Base-by-base conservation (phyloP, 768 basidiomycete species). In the Agaricus sinodeliciosus region DNA sequence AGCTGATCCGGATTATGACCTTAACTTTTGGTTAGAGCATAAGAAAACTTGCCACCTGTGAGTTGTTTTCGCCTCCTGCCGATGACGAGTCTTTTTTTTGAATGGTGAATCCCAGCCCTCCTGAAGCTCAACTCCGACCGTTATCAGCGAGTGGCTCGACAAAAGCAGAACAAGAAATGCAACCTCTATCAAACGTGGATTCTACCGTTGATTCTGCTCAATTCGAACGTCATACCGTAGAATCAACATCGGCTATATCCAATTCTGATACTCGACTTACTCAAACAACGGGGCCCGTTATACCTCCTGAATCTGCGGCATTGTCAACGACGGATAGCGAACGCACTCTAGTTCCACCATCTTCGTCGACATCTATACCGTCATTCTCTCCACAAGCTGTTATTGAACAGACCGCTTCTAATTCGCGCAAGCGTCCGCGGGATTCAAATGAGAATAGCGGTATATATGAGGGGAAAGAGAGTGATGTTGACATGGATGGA, bases 11-110 rank as follows among this genome's bases (percentile, higher is more conserved):
- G 80, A 85, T 18, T 87, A 81, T 57, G 78, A 81, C 55, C 63
- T 85, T 44, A 69, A 73, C 12, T 74, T 65, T 46, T 89, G 86
- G 86, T 72, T 77, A 41, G 74, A 73, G 39, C 86, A 89, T 60
- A 87, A 87, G 63, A 54, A 59, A 9, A 63, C 56, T 8, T 86
- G 85, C 65, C 63, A 67, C 46, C 61, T 62, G 65, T 65, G 43
- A 48, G 60, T 47, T 27, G 27, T 12, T 16, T n/a, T 26, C 37
- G 41, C 37, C 44, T 26, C 43, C 43, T 42, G 43, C 55, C 55
- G 15, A 54, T 48, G 47, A 31, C 31, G 31, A 31, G 31, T 31
- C 22, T 18, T 6, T 39, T 19, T 6, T 9, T n/a, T 39, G n/a
- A 47, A 26, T 19, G 15, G 36, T 9, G 11, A 48, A 15, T 3